Evolutionary conservation across 2,329 filamentous ascomycete genomes (phyloP).

Genomic region (Trichophyton benhamiae): DNA sequence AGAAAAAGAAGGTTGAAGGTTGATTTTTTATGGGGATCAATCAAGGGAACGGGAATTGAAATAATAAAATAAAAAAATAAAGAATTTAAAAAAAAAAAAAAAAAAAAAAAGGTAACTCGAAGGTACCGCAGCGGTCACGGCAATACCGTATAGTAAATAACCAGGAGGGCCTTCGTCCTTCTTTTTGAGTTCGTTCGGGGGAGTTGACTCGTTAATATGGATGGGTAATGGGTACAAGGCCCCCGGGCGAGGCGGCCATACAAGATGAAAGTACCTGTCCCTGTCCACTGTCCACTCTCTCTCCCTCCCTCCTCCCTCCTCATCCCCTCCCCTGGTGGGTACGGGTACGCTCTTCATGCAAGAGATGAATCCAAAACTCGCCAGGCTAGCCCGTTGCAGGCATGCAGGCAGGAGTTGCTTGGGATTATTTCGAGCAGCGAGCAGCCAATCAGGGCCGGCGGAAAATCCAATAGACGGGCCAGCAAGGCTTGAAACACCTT

Average conservation of each 20-base stretch:
- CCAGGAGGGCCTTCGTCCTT: not conserved
- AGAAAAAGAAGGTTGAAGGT: not conserved
- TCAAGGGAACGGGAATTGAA: no score
- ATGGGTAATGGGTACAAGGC: not conserved
- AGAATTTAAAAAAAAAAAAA: no score
- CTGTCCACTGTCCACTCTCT: no score
- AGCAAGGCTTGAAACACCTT: slow-evolving; percentile 3
- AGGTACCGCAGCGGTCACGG: slow-evolving; percentile 1
- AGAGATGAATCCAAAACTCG: slow-evolving; percentile 5
- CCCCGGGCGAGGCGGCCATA: not conserved
- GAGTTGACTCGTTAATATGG: no score
- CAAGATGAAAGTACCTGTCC: not conserved
- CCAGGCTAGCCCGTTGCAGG: slow-evolving; percentile 3
- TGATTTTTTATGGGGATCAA: slow-evolving; percentile 1
- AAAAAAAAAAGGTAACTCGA: not conserved
- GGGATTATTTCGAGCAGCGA: not conserved
- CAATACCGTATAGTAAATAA: slow-evolving; percentile 1
- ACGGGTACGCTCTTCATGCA: not conserved
- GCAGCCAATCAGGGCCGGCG: not conserved
- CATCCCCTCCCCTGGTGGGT: not conserved
- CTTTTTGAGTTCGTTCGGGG: not conserved
- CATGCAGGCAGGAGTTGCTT: not conserved
- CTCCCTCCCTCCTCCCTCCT: no score
- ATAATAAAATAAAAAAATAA: not conserved
- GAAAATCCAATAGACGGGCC: not conserved